Conservation (phyloP, 2,329 filamentous ascomycete genomes). For the Emmonsiellopsis sp. region DNA sequence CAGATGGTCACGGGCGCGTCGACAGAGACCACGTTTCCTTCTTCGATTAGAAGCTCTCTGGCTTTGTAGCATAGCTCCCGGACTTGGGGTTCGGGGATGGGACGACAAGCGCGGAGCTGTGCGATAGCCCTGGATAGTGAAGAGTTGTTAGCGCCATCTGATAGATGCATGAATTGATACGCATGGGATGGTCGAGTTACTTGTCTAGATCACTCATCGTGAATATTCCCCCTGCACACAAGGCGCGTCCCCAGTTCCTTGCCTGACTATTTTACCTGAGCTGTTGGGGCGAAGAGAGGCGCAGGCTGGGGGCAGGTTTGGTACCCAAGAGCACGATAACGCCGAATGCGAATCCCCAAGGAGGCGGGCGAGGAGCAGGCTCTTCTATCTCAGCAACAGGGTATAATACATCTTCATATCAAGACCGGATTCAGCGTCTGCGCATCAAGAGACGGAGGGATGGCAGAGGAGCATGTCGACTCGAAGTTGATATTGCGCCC, state of each 20-base stretch:
- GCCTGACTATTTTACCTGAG: not conserved
- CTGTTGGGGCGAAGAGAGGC: not conserved
- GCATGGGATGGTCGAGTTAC: constrained; percentile 41
- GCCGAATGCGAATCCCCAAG: not conserved
- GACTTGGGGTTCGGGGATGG: constrained; percentile 91
- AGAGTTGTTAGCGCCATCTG: constrained; percentile 10
- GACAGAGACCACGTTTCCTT: constrained; percentile 98
- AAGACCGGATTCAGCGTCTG: not conserved
- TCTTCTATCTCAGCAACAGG: not conserved
- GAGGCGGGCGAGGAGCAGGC: not conserved
- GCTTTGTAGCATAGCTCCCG: constrained; percentile 97
- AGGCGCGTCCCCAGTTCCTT: not conserved
- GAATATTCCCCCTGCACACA: constrained; percentile 14
- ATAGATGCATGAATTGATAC: not conserved
- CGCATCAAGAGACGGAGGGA: not conserved
- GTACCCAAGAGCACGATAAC: not conserved
- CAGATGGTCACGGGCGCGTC: constrained; percentile 95
- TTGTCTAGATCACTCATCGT: constrained; percentile 89
- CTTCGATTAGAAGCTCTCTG: constrained; percentile 97
- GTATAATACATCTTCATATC: not conserved
- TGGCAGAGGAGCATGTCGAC: not conserved
- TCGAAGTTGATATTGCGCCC: not conserved
- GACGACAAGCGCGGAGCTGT: constrained; percentile 88
- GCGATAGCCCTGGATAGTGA: constrained; percentile 65
- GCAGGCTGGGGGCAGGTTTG: not conserved